These are phyloP conservation scores for Xylariomycetidae sp. DNA, from an alignment of 2,329 filamentous ascomycete genomes.

Conservation along the genomic window DNA sequence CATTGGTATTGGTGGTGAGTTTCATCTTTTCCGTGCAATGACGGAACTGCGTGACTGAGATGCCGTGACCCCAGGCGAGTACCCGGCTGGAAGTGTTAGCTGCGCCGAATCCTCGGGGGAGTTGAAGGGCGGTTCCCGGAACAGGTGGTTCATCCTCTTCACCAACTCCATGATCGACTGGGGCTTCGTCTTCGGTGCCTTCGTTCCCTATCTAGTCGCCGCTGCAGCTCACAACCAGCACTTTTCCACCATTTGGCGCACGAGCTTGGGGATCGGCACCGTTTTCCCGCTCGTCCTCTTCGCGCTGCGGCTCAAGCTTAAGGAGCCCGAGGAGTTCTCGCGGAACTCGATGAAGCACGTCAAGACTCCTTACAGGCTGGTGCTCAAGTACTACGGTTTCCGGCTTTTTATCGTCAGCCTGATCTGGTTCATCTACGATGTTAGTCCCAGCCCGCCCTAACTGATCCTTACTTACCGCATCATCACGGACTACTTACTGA, in stretches of 20 bases:
- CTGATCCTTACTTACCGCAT: background rate
- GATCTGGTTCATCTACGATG: slow-evolving; percentile 83
- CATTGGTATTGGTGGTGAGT: slow-evolving; percentile 66
- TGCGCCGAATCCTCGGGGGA: slow-evolving; percentile 80
- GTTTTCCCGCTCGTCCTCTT: slow-evolving; percentile 71
- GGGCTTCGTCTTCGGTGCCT: slow-evolving; percentile 74
- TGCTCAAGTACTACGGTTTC: slow-evolving; percentile 64
- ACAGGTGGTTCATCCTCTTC: slow-evolving; percentile 86
- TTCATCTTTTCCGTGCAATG: background rate
- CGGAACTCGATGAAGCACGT: slow-evolving; percentile 58
- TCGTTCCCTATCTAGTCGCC: slow-evolving; percentile 61
- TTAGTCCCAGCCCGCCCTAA: slow-evolving; percentile 27
- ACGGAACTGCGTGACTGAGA: slow-evolving; percentile 7
- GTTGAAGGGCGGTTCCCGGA: slow-evolving; percentile 72
- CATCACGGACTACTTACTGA: background rate
- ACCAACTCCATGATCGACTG: slow-evolving; percentile 82
- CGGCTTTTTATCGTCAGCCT: slow-evolving; percentile 63
- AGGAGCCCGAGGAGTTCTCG: slow-evolving; percentile 74
- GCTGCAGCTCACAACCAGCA: slow-evolving; percentile 54
- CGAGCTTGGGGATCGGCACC: slow-evolving; percentile 70
- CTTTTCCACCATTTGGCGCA: slow-evolving; percentile 72
- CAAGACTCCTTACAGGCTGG: slow-evolving; percentile 49
- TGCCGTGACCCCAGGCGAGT: slow-evolving; percentile 48
- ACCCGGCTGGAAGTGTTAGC: slow-evolving; percentile 76
- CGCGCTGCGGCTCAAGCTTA: slow-evolving; percentile 63